phyloP scores from a whole-genome alignment of 805 yeast species.

The Suhomyces kilbournensis region DNA sequence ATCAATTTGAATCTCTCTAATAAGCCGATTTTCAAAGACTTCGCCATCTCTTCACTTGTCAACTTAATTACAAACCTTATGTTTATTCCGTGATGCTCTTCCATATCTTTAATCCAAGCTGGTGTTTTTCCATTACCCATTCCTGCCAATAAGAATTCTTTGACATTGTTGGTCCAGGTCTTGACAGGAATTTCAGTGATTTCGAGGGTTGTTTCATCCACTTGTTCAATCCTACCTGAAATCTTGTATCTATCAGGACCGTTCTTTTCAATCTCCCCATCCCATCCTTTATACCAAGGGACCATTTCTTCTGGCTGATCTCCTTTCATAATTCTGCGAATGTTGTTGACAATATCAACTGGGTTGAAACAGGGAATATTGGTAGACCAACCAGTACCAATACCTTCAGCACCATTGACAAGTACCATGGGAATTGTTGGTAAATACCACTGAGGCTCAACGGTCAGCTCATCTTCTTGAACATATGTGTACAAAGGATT shows the following conservation, averaged over 20 bases:
- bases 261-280: slow-evolving; percentile 67
- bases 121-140: slow-evolving; percentile 71
- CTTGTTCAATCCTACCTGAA: slow-evolving; percentile 76
- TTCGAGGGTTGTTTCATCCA: slow-evolving; percentile 76
- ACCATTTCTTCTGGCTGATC: slow-evolving; percentile 68
- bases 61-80: slow-evolving; percentile 77
- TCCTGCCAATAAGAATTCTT: slow-evolving; percentile 76
- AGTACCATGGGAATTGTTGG: slow-evolving; percentile 95
- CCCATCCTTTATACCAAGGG: slow-evolving; percentile 98
- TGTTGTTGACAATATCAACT: slow-evolving; percentile 69
- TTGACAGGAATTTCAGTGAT: slow-evolving; percentile 91
- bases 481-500: slow-evolving; percentile 73
- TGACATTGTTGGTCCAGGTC: slow-evolving; percentile 89
- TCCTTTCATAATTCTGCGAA: slow-evolving; percentile 68
- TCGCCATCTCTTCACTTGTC: slow-evolving; percentile 77
- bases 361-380: slow-evolving; percentile 91
- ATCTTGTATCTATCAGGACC: slow-evolving; percentile 70
- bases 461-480: slow-evolving; percentile 89
- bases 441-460: slow-evolving; percentile 93
- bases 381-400: slow-evolving; percentile 99
- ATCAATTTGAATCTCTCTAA: slow-evolving; percentile 80
- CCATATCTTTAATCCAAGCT: slow-evolving; percentile 92
- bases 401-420: slow-evolving; percentile 96
- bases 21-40: slow-evolving; percentile 70
- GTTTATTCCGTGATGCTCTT: slow-evolving; percentile 85